These are phyloP conservation scores for Cystobasidium sp. DNA, from an alignment of 1,284 basidiomycete genomes.

Conservation along the genomic window DNA sequence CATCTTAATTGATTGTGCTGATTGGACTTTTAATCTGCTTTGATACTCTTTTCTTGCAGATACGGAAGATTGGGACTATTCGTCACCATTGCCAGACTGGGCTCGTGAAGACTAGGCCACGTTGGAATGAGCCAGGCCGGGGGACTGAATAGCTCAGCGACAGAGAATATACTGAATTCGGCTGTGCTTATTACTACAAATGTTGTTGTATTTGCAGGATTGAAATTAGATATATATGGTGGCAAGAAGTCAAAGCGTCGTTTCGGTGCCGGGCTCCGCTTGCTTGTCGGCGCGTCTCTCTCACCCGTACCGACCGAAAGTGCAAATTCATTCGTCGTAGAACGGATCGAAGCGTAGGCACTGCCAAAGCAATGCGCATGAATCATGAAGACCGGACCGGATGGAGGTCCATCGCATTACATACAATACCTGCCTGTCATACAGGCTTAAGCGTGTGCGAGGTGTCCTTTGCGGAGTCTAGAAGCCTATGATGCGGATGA, in stretches of 20 bases:
- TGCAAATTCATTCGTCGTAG: neutral
- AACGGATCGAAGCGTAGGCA: neutral
- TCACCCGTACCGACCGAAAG: conserved; percentile 3
- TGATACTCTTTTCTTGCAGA: conserved; percentile 38
- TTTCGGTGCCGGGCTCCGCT: neutral
- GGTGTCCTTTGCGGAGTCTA: too few relatives aligned
- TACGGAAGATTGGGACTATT: conserved; percentile 52
- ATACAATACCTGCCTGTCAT: too few relatives aligned
- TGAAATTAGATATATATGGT: neutral
- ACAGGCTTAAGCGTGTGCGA: too few relatives aligned
- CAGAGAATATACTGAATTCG: neutral
- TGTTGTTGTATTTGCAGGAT: neutral
- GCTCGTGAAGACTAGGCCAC: conserved; percentile 44
- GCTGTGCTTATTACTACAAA: neutral
- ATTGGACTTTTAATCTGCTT: too few relatives aligned
- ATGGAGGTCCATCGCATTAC: too few relatives aligned
- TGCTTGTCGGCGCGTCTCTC: neutral
- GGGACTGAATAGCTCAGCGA: neutral
- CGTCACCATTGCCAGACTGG: conserved; percentile 51
- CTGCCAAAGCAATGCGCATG: neutral
- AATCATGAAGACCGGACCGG: too few relatives aligned
- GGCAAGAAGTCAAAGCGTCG: neutral
- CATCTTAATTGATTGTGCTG: too few relatives aligned
- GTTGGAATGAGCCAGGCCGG: neutral
- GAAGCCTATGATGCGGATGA: too few relatives aligned